A percentile compares a stretch with the other conserved stretches of the same genome.
These are phyloP conservation scores for Paraglomus occultum DNA, from an alignment of 192 early-diverging fungal species.

Conservation along the genomic window DNA sequence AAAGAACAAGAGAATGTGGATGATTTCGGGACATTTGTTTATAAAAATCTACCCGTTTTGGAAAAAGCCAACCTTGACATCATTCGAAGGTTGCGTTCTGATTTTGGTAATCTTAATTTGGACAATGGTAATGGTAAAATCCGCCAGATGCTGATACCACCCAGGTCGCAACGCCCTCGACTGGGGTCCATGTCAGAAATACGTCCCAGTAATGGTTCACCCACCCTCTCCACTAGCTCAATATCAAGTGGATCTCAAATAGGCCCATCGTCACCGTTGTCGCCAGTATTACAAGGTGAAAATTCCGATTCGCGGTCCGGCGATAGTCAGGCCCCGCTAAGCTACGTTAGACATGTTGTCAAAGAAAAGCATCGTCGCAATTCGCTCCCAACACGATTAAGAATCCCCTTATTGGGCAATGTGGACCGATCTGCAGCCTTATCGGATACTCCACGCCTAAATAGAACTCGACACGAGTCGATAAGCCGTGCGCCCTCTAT, in stretches of 20 bases:
- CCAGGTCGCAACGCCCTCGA: too few relatives aligned
- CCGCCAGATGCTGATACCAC: neutral
- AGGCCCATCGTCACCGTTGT: too few relatives aligned
- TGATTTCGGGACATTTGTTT: slow-evolving; percentile 90
- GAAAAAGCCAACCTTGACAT: slow-evolving; percentile 90
- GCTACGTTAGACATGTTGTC: neutral
- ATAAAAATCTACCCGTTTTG: slow-evolving; percentile 84
- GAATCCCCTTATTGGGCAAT: slow-evolving; percentile 30
- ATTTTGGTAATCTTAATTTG: slow-evolving; percentile 35
- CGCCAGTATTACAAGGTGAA: too few relatives aligned
- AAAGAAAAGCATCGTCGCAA: slow-evolving; percentile 41
- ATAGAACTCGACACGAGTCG: neutral
- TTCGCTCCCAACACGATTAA: slow-evolving; percentile 36
- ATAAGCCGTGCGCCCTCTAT: neutral
- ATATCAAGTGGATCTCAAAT: too few relatives aligned
- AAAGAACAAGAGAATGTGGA: slow-evolving; percentile 36
- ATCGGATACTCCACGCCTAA: too few relatives aligned
- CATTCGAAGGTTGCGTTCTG: slow-evolving; percentile 74
- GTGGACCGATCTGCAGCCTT: neutral
- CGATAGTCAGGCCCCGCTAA: neutral
- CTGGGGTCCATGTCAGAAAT: too few relatives aligned
- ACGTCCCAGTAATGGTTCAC: too few relatives aligned
- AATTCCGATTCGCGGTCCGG: too few relatives aligned
- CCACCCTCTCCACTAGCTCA: too few relatives aligned
- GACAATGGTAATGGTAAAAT: neutral